A percentile compares a stretch with the other conserved stretches of the same genome.
Evolutionary conservation across 495 filamentous ascomycete genomes (phyloP).

Genomic region (Lasiosphaeria ovina): DNA sequence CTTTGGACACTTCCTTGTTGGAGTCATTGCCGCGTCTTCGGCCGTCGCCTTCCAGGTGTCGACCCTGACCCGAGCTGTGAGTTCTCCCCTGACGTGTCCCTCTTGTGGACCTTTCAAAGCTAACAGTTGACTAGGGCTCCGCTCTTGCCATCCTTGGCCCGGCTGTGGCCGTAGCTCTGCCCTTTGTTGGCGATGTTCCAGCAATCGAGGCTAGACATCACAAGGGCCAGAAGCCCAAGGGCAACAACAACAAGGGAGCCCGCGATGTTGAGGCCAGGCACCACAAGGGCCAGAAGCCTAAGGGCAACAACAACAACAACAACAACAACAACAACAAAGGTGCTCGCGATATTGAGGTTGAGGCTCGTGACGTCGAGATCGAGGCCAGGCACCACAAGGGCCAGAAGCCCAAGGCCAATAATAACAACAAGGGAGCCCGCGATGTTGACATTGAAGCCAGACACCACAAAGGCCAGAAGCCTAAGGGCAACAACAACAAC

Average conservation of each 20-base stretch:
- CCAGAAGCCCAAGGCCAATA: slow-evolving; percentile 20
- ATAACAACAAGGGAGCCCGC: not conserved
- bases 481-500: slow-evolving; percentile 13
- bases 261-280: slow-evolving; percentile 7
- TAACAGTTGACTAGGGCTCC: slow-evolving; percentile 14
- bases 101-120: not conserved
- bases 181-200: not conserved
- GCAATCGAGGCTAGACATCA: slow-evolving; percentile 20
- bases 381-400: slow-evolving; percentile 15
- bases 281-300: slow-evolving; percentile 22
- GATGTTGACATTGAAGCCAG: slow-evolving; percentile 16
- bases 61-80: slow-evolving; percentile 23
- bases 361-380: not conserved
- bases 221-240: slow-evolving; percentile 17
- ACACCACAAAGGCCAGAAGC: slow-evolving; percentile 28
- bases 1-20: slow-evolving; percentile 32
- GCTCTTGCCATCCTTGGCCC: slow-evolving; percentile 22
- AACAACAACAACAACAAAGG: slow-evolving; percentile 7
- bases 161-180: slow-evolving; percentile 10
- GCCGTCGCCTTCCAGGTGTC: slow-evolving; percentile 31
- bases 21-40: slow-evolving; percentile 31
- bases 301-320: slow-evolving; percentile 13
- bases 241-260: slow-evolving; percentile 6
- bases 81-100: slow-evolving; percentile 1
- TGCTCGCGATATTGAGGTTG: slow-evolving; percentile 12